Conservation (phyloP, 1,284 basidiomycete genomes). For the Puccinia sorghi region DNA sequence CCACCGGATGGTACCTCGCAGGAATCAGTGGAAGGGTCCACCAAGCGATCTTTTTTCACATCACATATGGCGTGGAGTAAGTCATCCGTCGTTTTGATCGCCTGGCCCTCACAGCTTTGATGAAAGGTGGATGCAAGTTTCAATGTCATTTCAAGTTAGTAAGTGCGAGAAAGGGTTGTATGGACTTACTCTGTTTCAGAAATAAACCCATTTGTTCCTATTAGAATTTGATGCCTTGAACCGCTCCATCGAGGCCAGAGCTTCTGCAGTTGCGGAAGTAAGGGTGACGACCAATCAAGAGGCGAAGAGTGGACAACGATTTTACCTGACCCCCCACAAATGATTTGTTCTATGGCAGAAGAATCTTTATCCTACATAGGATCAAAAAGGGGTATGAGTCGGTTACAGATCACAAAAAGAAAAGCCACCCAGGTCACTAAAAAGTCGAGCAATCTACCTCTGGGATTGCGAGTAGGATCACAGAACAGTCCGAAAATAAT, state of each 20-base stretch:
- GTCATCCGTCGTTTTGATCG: slow-evolving; percentile 8
- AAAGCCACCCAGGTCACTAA: neutral
- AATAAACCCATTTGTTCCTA: neutral
- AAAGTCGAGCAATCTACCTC: slow-evolving; percentile 3
- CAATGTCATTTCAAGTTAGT: neutral
- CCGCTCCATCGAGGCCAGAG: neutral
- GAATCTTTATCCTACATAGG: slow-evolving; percentile 14
- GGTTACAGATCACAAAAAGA: neutral
- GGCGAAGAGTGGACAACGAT: neutral
- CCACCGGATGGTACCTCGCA: neutral
- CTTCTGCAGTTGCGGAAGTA: slow-evolving; percentile 15
- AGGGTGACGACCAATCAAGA: slow-evolving; percentile 1
- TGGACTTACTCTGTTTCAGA: neutral
- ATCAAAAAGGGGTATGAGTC: neutral
- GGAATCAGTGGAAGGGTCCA: neutral
- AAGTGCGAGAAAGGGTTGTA: neutral
- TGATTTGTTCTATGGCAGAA: neutral
- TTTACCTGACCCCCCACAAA: slow-evolving; percentile 5
- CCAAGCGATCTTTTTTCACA: neutral
- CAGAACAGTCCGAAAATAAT: slow-evolving; percentile 9
- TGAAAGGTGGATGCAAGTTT: neutral
- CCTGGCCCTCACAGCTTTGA: neutral
- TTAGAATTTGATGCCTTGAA: neutral
- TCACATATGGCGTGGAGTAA: slow-evolving; percentile 24
- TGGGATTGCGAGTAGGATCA: slow-evolving; percentile 7